Base-by-base conservation (phyloP, 2,329 filamentous ascomycete genomes). In the Fusarium euwallaceae region DNA sequence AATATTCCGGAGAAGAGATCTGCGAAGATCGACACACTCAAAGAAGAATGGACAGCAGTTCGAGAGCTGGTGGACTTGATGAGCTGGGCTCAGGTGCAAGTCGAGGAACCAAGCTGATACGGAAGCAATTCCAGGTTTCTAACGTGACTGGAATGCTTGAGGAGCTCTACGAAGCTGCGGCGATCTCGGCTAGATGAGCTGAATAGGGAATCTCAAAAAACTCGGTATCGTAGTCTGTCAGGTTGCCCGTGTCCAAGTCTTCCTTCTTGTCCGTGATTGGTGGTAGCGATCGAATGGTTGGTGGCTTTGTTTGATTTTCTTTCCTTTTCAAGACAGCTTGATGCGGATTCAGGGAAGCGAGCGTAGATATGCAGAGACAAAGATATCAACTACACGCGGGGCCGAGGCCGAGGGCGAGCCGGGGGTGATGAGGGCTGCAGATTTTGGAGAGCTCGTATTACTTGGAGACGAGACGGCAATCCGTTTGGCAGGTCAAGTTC, bases 211-310 rank as follows among this genome's bases (percentile, higher is more conserved):
- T 75, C 66, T 70, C 64, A 74, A 71, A 71, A 48, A 29, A 63
- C 32, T 61, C 39, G 71, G 56, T 66, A 61, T 51, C 56, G 64
- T n/a, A 61, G 45, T 63, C n/a, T 34, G 61, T 45, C 43, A 48
- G 51, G 59, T 70, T 67, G 72, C 69, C 29, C 59, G 71, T 70
- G 61, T 63, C 64, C 62, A 70, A 69, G 59, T 59, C 65, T 60
- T 64, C 61, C 53, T 62, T 70, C 60, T 65, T 63, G 53, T 72
- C 62, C 67, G 66, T 67, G 45, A 65, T 71, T 65, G 70, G 48
- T 69, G 74, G 81, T 82, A 83, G 82, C 81, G 82, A 83, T 82
- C 79, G 82, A 81, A 78, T 80, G 70, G 9, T 53, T 79, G 76
- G 73, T 72, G 73, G 37, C 68, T 73, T 76, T 69, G 48, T 78